A percentile compares a stretch with the other conserved stretches of the same genome.
phyloP scores from a whole-genome alignment of 768 basidiomycete species.

The Podaxis carcinomalis region DNA sequence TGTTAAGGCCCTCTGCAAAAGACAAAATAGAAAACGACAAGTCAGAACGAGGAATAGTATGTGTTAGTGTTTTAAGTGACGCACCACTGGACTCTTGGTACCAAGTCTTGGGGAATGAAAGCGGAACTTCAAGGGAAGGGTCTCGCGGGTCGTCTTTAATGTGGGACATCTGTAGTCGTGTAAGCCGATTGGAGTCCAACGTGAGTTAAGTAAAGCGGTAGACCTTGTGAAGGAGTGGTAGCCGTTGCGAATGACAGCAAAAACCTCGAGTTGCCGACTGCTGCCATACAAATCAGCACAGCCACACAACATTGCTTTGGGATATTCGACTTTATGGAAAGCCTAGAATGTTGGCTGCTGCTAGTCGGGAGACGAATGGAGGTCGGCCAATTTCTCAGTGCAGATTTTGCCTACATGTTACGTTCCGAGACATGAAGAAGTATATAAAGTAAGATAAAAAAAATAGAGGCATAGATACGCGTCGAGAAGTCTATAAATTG shows the following conservation, averaged over 20 bases:
- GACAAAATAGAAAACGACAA: neutral
- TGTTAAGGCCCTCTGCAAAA: conserved; percentile 11
- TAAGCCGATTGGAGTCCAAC: neutral
- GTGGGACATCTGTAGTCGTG: neutral
- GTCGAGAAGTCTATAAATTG: neutral
- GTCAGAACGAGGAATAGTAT: neutral
- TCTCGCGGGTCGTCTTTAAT: conserved; percentile 65
- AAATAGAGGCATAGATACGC: neutral
- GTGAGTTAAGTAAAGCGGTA: neutral
- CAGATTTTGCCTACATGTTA: no score
- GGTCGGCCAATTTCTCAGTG: neutral
- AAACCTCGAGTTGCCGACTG: neutral
- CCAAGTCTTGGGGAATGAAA: conserved; percentile 66
- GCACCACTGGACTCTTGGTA: conserved; percentile 45
- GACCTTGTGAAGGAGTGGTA: neutral
- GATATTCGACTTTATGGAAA: no score
- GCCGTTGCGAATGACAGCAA: neutral
- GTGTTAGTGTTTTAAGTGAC: conserved; percentile 12
- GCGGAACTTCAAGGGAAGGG: conserved; percentile 50
- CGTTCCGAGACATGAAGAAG: neutral
- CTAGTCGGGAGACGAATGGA: neutral
- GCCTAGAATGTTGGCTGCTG: no score
- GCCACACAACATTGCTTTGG: neutral
- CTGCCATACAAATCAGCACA: conserved; percentile 1
- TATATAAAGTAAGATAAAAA: neutral